A percentile compares a stretch with the other conserved stretches of the same genome.
phyloP scores from a whole-genome alignment of 2,329 filamentous ascomycete species.

The Fusarium burgessii region DNA sequence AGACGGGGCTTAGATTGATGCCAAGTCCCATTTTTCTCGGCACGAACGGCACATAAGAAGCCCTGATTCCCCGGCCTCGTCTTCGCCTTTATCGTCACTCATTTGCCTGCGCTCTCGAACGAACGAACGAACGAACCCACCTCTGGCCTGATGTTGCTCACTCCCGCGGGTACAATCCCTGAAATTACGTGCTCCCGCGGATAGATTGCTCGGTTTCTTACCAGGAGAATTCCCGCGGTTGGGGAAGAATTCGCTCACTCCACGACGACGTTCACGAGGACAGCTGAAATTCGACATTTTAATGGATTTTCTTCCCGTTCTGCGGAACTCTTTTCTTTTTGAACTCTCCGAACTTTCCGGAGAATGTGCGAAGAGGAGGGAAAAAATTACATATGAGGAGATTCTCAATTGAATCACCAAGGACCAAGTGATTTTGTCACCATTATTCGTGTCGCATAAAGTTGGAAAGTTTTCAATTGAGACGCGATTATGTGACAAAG shows the following conservation, averaged over 20 bases:
- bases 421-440: rapidly evolving
- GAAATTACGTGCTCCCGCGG: neutral
- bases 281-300: neutral
- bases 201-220: neutral
- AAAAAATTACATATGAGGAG: rapidly evolving
- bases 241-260: neutral
- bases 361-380: neutral
- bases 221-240: neutral
- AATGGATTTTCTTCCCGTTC: neutral
- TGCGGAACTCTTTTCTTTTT: neutral
- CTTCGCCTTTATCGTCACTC: neutral
- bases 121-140: neutral
- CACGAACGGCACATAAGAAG: conserved; percentile 29
- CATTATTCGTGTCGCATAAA: no score
- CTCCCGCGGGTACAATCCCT: neutral
- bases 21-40: conserved; percentile 15
- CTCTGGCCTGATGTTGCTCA: neutral
- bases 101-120: neutral
- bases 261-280: neutral
- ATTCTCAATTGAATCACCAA: no score
- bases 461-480: rapidly evolving
- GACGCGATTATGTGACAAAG: neutral
- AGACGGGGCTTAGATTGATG: neutral
- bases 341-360: neutral
- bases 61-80: neutral